Base-by-base conservation (phyloP, 768 basidiomycete genomes). In the Leccinum ochraceum region DNA sequence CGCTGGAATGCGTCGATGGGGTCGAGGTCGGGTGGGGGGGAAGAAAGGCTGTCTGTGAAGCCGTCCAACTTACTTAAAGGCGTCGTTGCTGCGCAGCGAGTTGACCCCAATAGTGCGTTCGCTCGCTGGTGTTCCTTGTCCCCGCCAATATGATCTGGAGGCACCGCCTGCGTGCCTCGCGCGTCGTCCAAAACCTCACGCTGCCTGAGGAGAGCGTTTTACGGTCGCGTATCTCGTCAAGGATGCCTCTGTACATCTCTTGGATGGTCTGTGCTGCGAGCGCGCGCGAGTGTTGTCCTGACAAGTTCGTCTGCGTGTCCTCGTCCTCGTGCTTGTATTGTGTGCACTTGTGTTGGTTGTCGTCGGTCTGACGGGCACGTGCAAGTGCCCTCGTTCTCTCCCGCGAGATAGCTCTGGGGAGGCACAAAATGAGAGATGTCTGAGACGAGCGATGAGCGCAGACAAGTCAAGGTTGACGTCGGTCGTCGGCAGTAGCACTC, bases 391-490 rank as follows among this genome's bases (percentile, higher is more conserved):
- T 63, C 14, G 37, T 32, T 42, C 64, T 65, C 55, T 71, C 72
- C 54, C 66, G 77, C 81, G 13, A 82, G 75, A 60, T 88, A 86
- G 48, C 78, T 77, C 32, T 78, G 76, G 0, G 86, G 77, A 4
- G 87, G 84, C 10, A 85, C 78, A 67, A 92, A 95, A 71, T 94
- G 93, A 0, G 90, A 88, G 55, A 92, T 84, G 62, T 93, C 92
- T 9, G 90, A 92, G 48, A 91, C 81, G 30, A 95, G 94, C 93
- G 57, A 96, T 89, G 51, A 96, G 81, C 1, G 90, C 81, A 1
- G 92, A 94, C 11, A 96, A 79, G 69, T 96, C 94, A 36, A 95
- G 81, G 64, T 94, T 91, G 73, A 96, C 79, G 53, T 80, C 76
- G 6, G 66, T 66, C 0, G 89, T 90, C 1, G 88, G 89, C 10